phyloP scores from a whole-genome alignment of 768 basidiomycete genomes.

The Hericium erinaceus region DNA sequence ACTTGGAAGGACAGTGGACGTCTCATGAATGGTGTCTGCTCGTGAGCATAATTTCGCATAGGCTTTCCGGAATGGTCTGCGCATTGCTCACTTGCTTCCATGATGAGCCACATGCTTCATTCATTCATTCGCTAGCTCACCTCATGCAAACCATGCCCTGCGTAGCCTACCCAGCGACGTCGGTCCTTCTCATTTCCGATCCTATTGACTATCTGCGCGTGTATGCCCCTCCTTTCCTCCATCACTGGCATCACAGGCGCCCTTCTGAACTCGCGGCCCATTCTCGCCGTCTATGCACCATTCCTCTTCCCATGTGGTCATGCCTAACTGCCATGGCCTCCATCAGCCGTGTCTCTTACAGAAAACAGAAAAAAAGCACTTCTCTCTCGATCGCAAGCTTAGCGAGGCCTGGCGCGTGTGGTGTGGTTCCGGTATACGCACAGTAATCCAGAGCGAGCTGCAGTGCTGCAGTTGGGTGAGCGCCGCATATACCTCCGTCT shows the following conservation, averaged over 20 bases:
- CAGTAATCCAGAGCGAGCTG: slow-evolving; percentile 51
- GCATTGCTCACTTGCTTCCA: slow-evolving; percentile 52
- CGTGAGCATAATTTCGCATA: slow-evolving; percentile 43
- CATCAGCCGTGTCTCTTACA: slow-evolving; percentile 58
- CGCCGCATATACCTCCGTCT: slow-evolving; percentile 48
- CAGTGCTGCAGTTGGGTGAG: slow-evolving; percentile 61
- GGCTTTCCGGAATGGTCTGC: slow-evolving; percentile 38
- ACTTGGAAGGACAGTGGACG: slow-evolving; percentile 43
- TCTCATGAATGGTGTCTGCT: slow-evolving; percentile 53
- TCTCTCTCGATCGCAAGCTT: slow-evolving; percentile 57
- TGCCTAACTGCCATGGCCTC: slow-evolving; percentile 31
- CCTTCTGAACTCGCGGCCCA: slow-evolving; percentile 57
- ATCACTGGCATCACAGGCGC: slow-evolving; percentile 52
- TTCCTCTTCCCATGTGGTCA: slow-evolving; percentile 46
- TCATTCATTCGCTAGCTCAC: neutral
- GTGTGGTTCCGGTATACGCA: slow-evolving; percentile 44
- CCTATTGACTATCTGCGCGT: slow-evolving; percentile 49
- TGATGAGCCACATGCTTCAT: slow-evolving; percentile 25
- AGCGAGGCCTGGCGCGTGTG: slow-evolving; percentile 60
- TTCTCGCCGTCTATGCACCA: slow-evolving; percentile 57
- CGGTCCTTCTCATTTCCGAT: slow-evolving; percentile 56
- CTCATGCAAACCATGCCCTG: neutral
- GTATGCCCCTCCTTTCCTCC: slow-evolving; percentile 46
- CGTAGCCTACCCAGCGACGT: slow-evolving; percentile 52
- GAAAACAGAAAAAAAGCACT: slow-evolving; percentile 35